These are phyloP conservation scores for California macrophylla DNA, from an alignment of 441 rosid species.

Conservation along the genomic window DNA sequence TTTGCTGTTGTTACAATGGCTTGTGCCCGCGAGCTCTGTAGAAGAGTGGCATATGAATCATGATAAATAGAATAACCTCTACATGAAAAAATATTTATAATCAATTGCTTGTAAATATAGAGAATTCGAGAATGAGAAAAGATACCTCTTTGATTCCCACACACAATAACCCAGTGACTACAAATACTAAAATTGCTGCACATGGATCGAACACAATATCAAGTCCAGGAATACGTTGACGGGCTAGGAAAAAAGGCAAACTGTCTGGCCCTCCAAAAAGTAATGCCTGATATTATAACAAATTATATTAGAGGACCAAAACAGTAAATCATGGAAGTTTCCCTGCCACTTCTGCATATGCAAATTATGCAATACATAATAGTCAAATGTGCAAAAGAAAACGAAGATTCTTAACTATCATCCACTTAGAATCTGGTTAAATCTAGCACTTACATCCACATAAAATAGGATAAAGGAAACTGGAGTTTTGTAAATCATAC, in stretches of 20 bases:
- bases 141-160: conserved; percentile 92
- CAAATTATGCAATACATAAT: background rate
- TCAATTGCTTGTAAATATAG: background rate
- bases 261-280: conserved; percentile 78
- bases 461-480: background rate
- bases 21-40: conserved; percentile 86
- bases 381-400: conserved; percentile 8
- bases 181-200: conserved; percentile 70
- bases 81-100: background rate
- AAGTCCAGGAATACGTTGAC: conserved; percentile 76
- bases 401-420: background rate
- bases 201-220: conserved; percentile 82
- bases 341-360: background rate
- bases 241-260: conserved; percentile 64
- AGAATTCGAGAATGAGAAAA: background rate
- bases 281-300: conserved; percentile 45
- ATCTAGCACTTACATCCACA: background rate
- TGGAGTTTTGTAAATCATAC: too few species aligned
- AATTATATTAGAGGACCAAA: background rate
- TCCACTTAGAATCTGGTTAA: background rate
- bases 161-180: conserved; percentile 83
- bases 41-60: conserved; percentile 6
- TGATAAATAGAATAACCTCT: conserved; percentile 1
- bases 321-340: background rate
- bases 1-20: conserved; percentile 64